Percentiles rank a stretch among this genome's conserved stretches.
These are phyloP conservation scores for Arabidopsis lyrata DNA, from an alignment of 441 rosid species.

Conservation along the genomic window DNA sequence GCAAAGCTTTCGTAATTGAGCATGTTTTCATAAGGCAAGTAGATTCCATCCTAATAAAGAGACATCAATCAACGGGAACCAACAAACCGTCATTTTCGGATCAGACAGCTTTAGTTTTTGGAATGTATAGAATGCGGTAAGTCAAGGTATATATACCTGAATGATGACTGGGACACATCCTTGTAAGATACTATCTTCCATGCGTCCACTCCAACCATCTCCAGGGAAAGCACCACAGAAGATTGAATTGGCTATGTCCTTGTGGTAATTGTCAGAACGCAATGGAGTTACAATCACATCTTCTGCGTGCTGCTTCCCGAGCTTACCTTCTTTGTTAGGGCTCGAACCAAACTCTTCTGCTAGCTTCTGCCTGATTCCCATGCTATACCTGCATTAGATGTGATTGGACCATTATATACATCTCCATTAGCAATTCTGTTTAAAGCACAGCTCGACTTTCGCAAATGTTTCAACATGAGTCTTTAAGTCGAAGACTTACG, in stretches of 20 bases:
- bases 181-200: conserved; percentile 97
- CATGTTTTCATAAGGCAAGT: conserved; percentile 89
- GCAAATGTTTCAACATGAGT: conserved; percentile 10
- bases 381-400: conserved; percentile 78
- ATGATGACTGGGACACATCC: conserved; percentile 97
- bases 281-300: conserved; percentile 77
- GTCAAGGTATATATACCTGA: conserved; percentile 66
- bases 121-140: not conserved
- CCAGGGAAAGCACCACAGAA: conserved; percentile 97
- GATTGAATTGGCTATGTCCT: conserved; percentile 76
- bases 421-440: conserved; percentile 8
- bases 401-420: conserved; percentile 19
- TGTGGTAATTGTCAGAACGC: conserved; percentile 72
- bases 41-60: conserved; percentile 83
- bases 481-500: conserved; percentile 62
- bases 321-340: conserved; percentile 89
- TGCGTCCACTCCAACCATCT: conserved; percentile 99
- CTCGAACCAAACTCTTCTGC: conserved; percentile 94
- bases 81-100: not conserved
- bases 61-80: conserved; percentile 37
- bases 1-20: conserved; percentile 96
- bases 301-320: conserved; percentile 83
- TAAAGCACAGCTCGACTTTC: conserved; percentile 11
- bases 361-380: conserved; percentile 94
- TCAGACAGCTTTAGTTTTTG: not conserved